Evolutionary conservation across 2,329 filamentous ascomycete species (phyloP).

Genomic region (Paecilomyces sp.): DNA sequence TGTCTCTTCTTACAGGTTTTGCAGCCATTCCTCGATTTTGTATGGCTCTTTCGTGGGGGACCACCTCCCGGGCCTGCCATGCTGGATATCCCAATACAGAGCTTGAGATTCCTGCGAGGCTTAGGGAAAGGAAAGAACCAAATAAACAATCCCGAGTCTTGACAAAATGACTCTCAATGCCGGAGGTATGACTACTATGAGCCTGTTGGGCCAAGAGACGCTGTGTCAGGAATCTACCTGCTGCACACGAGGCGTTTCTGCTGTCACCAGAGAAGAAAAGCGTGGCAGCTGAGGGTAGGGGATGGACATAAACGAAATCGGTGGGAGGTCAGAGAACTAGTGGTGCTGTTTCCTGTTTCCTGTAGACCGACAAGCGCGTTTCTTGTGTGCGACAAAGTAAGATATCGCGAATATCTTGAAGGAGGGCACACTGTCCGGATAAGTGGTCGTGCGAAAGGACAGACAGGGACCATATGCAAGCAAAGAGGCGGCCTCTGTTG

Average conservation of each 20-base stretch:
- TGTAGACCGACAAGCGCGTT: neutral
- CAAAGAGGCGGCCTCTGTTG: neutral
- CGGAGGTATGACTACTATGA: neutral
- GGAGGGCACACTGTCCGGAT: neutral
- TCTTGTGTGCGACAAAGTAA: neutral
- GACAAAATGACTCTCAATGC: neutral
- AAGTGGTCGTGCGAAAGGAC: neutral
- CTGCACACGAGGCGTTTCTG: neutral
- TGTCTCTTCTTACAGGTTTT: conserved; percentile 96
- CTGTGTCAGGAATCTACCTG: neutral
- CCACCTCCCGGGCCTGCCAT: conserved; percentile 96
- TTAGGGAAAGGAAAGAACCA: neutral
- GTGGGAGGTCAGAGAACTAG: neutral
- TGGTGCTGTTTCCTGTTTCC: neutral
- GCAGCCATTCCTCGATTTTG: conserved; percentile 97
- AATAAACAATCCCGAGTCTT: neutral
- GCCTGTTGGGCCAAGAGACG: neutral
- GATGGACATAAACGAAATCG: neutral
- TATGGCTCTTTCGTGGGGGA: conserved; percentile 86
- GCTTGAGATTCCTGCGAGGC: neutral
- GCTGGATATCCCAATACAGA: conserved; percentile 1
- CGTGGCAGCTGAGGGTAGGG: neutral
- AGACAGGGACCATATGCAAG: neutral
- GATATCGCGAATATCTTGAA: neutral
- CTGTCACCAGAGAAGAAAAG: neutral